Conservation (phyloP, 257 asterid species). For the Penstemon barbatus region DNA sequence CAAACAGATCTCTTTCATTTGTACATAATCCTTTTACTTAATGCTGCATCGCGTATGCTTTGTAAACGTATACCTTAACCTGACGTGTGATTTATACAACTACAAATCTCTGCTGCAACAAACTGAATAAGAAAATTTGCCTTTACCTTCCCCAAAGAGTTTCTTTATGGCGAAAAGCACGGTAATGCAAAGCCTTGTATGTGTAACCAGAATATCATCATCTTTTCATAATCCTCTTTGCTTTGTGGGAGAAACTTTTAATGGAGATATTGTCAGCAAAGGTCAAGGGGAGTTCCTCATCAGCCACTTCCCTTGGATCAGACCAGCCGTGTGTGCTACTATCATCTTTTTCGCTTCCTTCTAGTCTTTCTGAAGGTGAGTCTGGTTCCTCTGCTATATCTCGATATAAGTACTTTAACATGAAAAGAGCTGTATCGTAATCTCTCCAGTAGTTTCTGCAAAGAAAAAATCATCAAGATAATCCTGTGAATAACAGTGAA, state of each 20-base stretch:
- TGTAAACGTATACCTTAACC: no score
- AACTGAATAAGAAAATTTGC: not conserved
- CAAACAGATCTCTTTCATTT: no score
- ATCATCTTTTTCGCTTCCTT: conserved; percentile 40
- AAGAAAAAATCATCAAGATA: conserved; percentile 7
- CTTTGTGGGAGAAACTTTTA: conserved; percentile 56
- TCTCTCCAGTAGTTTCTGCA: conserved; percentile 96
- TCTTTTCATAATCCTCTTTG: conserved; percentile 43
- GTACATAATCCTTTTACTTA: no score
- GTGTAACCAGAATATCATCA: conserved; percentile 9
- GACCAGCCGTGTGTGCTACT: conserved; percentile 41
- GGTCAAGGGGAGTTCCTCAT: conserved; percentile 83
- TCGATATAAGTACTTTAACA: conserved; percentile 79
- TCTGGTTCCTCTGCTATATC: conserved; percentile 66
- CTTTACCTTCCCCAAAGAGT: no score
- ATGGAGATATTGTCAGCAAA: conserved; percentile 60
- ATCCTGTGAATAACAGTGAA: not conserved
- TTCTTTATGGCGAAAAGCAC: no score
- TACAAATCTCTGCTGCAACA: not conserved
- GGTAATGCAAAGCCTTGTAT: not conserved
- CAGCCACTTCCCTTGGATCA: conserved; percentile 55
- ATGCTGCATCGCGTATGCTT: no score
- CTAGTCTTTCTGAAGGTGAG: conserved; percentile 34
- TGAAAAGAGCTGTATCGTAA: conserved; percentile 88
- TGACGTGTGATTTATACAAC: not conserved